Evolutionary conservation across 116 monocot genomes (phyloP), one percentile per base, ranked within the genome.

Genomic region (Phalaenopsis hybrid): DNA sequence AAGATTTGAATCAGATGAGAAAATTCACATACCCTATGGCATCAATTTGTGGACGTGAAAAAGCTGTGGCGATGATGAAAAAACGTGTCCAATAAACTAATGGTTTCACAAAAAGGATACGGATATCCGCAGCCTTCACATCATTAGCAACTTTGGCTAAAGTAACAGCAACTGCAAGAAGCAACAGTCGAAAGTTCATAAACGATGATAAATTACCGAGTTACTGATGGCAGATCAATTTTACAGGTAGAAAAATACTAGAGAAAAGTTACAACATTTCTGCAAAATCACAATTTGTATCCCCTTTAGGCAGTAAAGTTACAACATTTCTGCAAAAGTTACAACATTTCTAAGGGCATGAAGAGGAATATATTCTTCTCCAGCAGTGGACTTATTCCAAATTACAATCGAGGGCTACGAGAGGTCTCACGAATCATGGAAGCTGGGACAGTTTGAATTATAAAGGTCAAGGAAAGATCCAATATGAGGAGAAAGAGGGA

Each of bases 81-180:
- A 93, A 98, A 2, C 87, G 95, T 34, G 98, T 98, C 98, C 98
- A 98, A 79, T 98, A 98, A 45, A 98, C 98, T 21, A 98, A 88
- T 57, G 95, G 98, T 83, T 98, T 98, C 67, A 98, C 98, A 84
- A 92, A 98, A 25, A 98, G 93, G 46, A 98, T 91, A 25, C 93
- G 95, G 68, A 95, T 98, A 86, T 98, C 98, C 80, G 82, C 92
- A 87, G 92, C 98, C 84, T 98, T 98, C 20, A 93, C 95, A 43
- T 98, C 95, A 83, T 89, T 88, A 58, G 98, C 98, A 83, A 90
- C 89, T 84, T 92, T 98, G 5, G 98, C 98, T 51, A 98, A 80
- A 15, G 93, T 63, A 44, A 98, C 87, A 83, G 98, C 95, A 86
- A 98, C 98, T 98, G 79, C 80, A 90, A 80, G 74, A 48, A 18